Evolutionary conservation across 495 filamentous ascomycete genomes (phyloP), one percentile per base, ranked within the genome.

Genomic region (Lentithecium fluviatile): DNA sequence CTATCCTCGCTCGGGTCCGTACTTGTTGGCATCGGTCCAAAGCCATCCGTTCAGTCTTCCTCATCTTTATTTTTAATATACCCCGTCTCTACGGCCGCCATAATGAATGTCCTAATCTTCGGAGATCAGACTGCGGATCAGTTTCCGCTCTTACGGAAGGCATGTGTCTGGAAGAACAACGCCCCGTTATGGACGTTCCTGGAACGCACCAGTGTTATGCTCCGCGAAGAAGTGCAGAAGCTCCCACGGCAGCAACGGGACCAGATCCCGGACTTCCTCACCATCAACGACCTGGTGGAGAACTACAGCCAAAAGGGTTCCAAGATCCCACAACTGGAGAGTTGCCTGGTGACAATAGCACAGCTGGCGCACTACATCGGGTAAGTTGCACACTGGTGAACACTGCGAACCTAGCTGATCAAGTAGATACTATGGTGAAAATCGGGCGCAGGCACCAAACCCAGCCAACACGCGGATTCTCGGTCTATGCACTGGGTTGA

Each of bases 101-200:
- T 32, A 37, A 74, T 74, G 73, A 74, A 75, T 55, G 60, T 69
- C 42, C 66, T 73, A 46, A 62, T 76, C 45, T 90, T 91, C 71
- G 89, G 89, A 76, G 88, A 94, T 73, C 88, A 91, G 77, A 90
- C 88, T 25, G 79, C 85, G 64, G 85, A 89, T 69, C 85, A 86
- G 52, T 83, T 86, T 63, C 77, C 79, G 46, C 84, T 88, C 51
- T 76, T 92, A 49, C 79, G 62, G 80, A 77, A 77, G 79, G 77
- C 88, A 72, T 65, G 85, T 69, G 78, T 84, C 58, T 78, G 79
- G 50, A 85, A 85, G 66, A 83, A 84, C 60, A 85, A 88, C 68
- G 75, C 84, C 21, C 73, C 89, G 13, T 72, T 89, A 19, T 79
- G 75, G 45, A 82, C 82, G 25, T 90, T 91, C 68, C 76, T 91